Evolutionary conservation across 768 basidiomycete genomes (phyloP), one percentile per base, ranked within the genome.

Genomic region (Kondoa malvinella): DNA sequence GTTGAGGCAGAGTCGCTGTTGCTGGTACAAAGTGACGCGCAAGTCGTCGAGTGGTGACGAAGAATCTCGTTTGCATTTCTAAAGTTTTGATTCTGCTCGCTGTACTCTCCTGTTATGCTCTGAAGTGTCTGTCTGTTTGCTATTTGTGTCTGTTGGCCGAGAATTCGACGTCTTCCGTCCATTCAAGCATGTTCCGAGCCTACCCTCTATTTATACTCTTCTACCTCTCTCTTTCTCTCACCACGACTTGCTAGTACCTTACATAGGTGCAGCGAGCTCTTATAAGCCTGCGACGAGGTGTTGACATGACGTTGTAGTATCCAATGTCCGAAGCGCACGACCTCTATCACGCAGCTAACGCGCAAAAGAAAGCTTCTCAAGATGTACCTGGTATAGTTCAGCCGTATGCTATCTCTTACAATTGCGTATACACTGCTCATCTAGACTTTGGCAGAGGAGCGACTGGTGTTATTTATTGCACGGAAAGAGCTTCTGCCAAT

Each of bases 401-500:
- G 58, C 58, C 25, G 58, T 12, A 25, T 25, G 21, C 8, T 4
- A 31, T 14, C 14, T 59, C 58, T 56, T 56, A 14, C 50, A 25
- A 59, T 4, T 25, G 25, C 27, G 21, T 59, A 8, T 50, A 50
- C 40, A 59, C 14, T 14, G 58, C 12, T 59, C 25, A 59, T 25
- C 58, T 25, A 8, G 27, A 14, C 14, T 59, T 25, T 14, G 56
- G 25, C 21, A 57, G 40, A 17, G 68, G 68, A 27, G 33, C 68
- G 25, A 69, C 68, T 3, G 68, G 68, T 2, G 68, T 69, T 17
- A 69, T 67, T 27, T 69, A 69, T 26, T 65, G 40, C 26, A 32
- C 32, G 12, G 27, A 30, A 32, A n/a, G 57, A 26, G 88, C 91
- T n/a, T 89, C 90, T 80, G 90, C 90, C 14, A 94, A 95, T 75